phyloP scores from a whole-genome alignment of 331 rosid genomes.

The Arachis monticola region DNA sequence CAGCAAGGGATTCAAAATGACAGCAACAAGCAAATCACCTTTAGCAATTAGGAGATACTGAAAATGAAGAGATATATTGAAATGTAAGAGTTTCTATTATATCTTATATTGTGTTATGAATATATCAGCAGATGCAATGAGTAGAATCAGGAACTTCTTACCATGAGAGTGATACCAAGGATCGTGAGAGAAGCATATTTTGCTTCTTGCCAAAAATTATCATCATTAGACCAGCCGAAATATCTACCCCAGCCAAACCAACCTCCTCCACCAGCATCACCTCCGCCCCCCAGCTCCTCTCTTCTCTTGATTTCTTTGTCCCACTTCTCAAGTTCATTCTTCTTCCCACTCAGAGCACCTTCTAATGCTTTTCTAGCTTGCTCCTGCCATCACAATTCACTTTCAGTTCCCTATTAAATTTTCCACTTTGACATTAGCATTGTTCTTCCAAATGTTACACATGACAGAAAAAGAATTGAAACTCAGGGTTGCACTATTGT shows the following conservation, averaged over 20 bases:
- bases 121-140: slow-evolving; percentile 19
- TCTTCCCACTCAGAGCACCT: slow-evolving; percentile 94
- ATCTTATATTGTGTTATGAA: background rate
- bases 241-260: slow-evolving; percentile 90
- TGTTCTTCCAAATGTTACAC: slow-evolving; percentile 21
- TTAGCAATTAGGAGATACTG: slow-evolving; percentile 82
- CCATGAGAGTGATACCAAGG: slow-evolving; percentile 70
- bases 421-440: background rate
- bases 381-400: slow-evolving; percentile 57
- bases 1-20: slow-evolving; percentile 77
- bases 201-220: slow-evolving; percentile 89
- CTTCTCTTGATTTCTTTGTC: slow-evolving; percentile 80
- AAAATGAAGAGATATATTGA: slow-evolving; percentile 31
- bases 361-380: slow-evolving; percentile 95
- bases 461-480: slow-evolving; percentile 30
- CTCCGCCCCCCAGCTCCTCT: slow-evolving; percentile 88
- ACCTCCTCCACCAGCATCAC: slow-evolving; percentile 80
- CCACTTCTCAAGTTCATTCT: slow-evolving; percentile 88
- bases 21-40: slow-evolving; percentile 87
- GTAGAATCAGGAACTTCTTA: slow-evolving; percentile 46
- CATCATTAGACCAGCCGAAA: slow-evolving; percentile 90
- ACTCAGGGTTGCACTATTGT: slow-evolving; percentile 6
- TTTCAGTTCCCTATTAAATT: background rate
- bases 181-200: slow-evolving; percentile 74
- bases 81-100: slow-evolving; percentile 6